These are phyloP conservation scores for Eucalyptus caleyi DNA, from an alignment of 345 rosid genomes.

Conservation along the genomic window DNA sequence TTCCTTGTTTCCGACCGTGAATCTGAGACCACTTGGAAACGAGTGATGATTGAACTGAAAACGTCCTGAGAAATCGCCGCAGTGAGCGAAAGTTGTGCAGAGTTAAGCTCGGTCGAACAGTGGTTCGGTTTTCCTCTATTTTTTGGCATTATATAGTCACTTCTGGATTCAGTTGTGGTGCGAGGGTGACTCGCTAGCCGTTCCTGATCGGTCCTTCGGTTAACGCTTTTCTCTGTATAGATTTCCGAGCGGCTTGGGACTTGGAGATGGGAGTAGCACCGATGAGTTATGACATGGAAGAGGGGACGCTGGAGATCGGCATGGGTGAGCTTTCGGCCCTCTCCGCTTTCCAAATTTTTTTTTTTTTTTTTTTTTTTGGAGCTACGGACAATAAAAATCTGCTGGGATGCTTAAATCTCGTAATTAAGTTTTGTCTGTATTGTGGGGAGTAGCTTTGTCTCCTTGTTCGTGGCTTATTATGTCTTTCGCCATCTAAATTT, in stretches of 20 bases:
- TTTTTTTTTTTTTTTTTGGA: no score
- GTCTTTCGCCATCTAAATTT: not conserved
- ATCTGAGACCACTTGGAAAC: not conserved
- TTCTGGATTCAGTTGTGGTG: not conserved
- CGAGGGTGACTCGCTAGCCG: not conserved
- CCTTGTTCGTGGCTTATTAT: not conserved
- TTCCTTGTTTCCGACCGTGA: not conserved
- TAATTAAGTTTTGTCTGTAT: not conserved
- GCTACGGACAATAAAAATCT: not conserved
- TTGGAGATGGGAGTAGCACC: conserved; percentile 30
- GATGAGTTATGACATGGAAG: conserved; percentile 39
- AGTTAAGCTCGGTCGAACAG: not conserved
- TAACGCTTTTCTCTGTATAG: not conserved
- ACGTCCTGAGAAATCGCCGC: not conserved
- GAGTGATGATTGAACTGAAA: not conserved
- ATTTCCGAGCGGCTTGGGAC: not conserved
- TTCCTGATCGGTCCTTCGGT: not conserved
- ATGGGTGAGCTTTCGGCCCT: conserved; percentile 63
- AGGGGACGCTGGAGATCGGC: conserved; percentile 71
- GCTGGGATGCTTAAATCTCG: no score
- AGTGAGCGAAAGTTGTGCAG: accelerated
- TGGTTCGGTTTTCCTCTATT: not conserved
- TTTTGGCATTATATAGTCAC: not conserved
- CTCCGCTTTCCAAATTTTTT: not conserved
- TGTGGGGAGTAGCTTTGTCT: not conserved